Conservation (phyloP, 768 basidiomycete genomes). For the Erythrobasidium yunnanense region DNA sequence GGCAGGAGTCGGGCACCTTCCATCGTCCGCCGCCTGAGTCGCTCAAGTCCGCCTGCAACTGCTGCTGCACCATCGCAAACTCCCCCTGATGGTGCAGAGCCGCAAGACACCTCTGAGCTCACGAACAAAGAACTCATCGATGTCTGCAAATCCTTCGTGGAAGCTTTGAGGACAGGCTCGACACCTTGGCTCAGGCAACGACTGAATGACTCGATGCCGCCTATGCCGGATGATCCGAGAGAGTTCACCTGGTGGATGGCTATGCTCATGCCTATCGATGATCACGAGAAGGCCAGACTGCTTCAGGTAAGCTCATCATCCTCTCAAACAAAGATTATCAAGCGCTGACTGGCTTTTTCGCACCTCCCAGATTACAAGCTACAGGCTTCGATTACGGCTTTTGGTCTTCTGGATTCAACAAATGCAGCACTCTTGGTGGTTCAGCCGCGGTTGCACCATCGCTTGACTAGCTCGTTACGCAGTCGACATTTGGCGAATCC, state of each 20-base stretch:
- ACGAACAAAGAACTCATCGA: conserved; percentile 53
- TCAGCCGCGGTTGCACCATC: conserved; percentile 32
- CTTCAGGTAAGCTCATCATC: conserved; percentile 44
- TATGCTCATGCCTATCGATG: conserved; percentile 79
- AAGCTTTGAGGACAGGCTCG: conserved; percentile 55
- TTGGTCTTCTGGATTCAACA: conserved; percentile 92
- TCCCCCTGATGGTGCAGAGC: no score
- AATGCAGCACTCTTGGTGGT: conserved; percentile 53
- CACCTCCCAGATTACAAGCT: conserved; percentile 30
- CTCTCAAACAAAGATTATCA: background rate
- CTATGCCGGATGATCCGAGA: conserved; percentile 33
- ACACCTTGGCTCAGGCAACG: conserved; percentile 91
- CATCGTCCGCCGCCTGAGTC: no score
- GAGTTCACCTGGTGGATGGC: conserved; percentile 37
- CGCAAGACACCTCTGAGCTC: conserved; percentile 37
- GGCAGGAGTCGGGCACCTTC: no score
- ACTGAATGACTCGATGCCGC: conserved; percentile 52
- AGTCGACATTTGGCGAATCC: no score
- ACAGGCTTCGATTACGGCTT: conserved; percentile 65
- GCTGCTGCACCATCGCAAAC: background rate
- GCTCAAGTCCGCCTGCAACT: no score
- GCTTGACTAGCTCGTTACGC: conserved; percentile 2
- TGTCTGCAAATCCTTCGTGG: conserved; percentile 54
- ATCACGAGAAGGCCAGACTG: conserved; percentile 81
- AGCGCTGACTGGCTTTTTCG: background rate